A percentile compares a stretch with the other conserved stretches of the same genome.
phyloP scores from a whole-genome alignment of 2,329 filamentous ascomycete genomes.

The Pseudocercospora cruenta region DNA sequence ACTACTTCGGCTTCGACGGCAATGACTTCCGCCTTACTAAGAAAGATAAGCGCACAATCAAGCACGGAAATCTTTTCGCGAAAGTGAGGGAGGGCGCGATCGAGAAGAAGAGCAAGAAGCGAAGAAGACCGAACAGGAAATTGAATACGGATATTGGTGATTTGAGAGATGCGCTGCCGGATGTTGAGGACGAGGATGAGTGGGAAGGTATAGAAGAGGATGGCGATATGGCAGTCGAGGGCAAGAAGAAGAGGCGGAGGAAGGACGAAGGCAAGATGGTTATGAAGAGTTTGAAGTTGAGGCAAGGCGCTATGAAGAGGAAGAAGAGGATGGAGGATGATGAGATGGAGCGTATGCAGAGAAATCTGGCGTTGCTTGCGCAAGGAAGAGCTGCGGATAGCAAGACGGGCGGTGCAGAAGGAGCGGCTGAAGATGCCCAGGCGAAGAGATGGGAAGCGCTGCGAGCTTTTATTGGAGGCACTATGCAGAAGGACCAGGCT shows the following conservation, averaged over 20 bases:
- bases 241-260: conserved; percentile 5
- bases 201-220: conserved; percentile 40
- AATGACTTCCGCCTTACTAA: conserved; percentile 62
- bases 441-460: conserved; percentile 76
- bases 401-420: conserved; percentile 29
- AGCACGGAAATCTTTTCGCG: conserved; percentile 73
- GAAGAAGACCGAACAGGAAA: conserved; percentile 73
- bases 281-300: conserved; percentile 73
- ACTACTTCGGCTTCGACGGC: conserved; percentile 34
- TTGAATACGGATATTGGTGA: conserved; percentile 74
- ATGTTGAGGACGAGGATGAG: conserved; percentile 51
- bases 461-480: conserved; percentile 80
- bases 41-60: conserved; percentile 80
- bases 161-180: conserved; percentile 79
- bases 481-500: conserved; percentile 84
- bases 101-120: conserved; percentile 56
- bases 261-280: conserved; percentile 64
- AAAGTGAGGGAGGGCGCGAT: conserved; percentile 57
- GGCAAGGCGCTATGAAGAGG: conserved; percentile 78
- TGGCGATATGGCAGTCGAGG: conserved; percentile 21
- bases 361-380: conserved; percentile 75
- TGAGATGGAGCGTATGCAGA: conserved; percentile 83
- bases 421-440: conserved; percentile 43
- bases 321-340: conserved; percentile 78
- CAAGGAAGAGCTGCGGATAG: conserved; percentile 26